Base-by-base conservation (phyloP, 768 basidiomycete genomes). In the Sarcomyxa edulis region DNA sequence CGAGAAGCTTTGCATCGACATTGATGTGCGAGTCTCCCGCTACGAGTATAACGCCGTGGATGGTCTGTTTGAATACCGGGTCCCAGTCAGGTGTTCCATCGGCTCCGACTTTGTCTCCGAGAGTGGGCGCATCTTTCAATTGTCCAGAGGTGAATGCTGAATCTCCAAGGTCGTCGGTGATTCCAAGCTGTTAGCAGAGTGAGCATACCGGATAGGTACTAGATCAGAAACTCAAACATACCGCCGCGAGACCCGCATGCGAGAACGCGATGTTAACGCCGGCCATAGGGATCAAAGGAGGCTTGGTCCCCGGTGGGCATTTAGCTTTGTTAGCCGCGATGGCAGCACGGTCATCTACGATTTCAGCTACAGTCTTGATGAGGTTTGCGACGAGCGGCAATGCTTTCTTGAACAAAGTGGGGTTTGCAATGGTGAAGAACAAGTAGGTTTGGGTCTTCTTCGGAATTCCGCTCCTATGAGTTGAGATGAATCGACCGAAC, bases 181-280 rank as follows among this genome's bases (percentile, higher is more conserved):
- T 54, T 5, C 62, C 66, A 15, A 76, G 49, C 62, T 69, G 49
- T 15, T 10, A 16, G 23, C 20, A 18, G n/a, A 3, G 24, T 6
- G n/a, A 8, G n/a, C 25, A 6, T 2, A n/a, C n/a, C n/a, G n/a
- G n/a, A n/a, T n/a, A n/a, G 28, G 8, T 14, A 26, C 15, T 28
- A 22, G 20, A 15, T 3, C n/a, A 31, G 1, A 25, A 14, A 23
- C 5, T 7, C 19, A 19, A 29, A 8, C 37, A 6, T 21, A 72
- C 70, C 54, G 61, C 56, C 2, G 29, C 47, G 26, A 78, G 64
- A 11, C 74, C 77, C 11, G 52, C 50, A 19, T 71, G 69, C 6
- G 76, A 73, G 53, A 79, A 75, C 9, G 74, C 60, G 31, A 78
- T 64, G 56, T 77, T 79, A 29, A 76, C 61, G 7, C 69, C 71